phyloP scores from a whole-genome alignment of 345 rosid genomes.

The Aquilaria yunnanensis region DNA sequence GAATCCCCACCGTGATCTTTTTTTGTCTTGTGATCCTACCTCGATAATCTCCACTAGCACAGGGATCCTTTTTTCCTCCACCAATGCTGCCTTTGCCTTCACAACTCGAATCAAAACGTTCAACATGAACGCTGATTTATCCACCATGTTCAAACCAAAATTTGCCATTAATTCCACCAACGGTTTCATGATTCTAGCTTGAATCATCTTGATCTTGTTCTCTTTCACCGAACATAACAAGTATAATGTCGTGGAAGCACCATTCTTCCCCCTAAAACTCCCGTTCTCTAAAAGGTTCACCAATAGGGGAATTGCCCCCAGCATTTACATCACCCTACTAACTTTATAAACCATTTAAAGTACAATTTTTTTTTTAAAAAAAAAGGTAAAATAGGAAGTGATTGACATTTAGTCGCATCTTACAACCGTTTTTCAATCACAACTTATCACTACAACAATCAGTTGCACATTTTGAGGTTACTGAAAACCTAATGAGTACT shows the following conservation, averaged over 20 bases:
- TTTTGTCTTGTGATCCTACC: slow-evolving; percentile 73
- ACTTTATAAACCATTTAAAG: too few species aligned
- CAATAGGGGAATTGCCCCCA: slow-evolving; percentile 74
- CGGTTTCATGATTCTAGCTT: slow-evolving; percentile 67
- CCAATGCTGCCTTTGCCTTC: slow-evolving; percentile 58
- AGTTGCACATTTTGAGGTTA: too few species aligned
- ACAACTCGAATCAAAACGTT: slow-evolving; percentile 35
- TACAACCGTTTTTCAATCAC: too few species aligned
- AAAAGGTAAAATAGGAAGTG: too few species aligned
- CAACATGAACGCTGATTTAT: slow-evolving; percentile 73
- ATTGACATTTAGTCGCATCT: too few species aligned
- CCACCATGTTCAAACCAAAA: slow-evolving; percentile 82
- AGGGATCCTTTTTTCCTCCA: slow-evolving; percentile 80
- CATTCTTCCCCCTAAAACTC: slow-evolving; percentile 38
- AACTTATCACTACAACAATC: too few species aligned
- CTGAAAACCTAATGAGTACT: too few species aligned
- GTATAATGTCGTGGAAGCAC: slow-evolving; percentile 78
- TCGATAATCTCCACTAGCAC: slow-evolving; percentile 80
- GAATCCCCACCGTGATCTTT: slow-evolving; percentile 58
- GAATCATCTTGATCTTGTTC: slow-evolving; percentile 66
- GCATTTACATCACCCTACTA: slow-evolving; percentile 56
- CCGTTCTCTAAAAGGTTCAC: too few species aligned
- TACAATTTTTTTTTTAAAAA: too few species aligned
- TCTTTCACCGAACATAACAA: slow-evolving; percentile 63
- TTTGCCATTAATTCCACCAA: slow-evolving; percentile 83